phyloP scores from a whole-genome alignment of 2,329 filamentous ascomycete species.

The Fusarium xylarioides region DNA sequence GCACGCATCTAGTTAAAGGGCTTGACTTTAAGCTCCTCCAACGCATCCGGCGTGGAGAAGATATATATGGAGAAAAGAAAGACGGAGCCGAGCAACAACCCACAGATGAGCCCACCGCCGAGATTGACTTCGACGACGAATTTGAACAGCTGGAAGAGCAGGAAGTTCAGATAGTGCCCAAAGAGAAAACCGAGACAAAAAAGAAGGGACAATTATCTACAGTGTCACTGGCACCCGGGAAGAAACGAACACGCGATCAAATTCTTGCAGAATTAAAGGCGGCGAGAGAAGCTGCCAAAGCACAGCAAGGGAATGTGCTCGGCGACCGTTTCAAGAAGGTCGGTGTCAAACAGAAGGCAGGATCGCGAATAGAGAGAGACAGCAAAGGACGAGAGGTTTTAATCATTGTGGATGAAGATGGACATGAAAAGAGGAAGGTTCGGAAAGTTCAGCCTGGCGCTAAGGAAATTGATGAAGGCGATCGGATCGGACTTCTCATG shows the following conservation, averaged over 20 bases:
- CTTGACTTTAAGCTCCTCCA: slow-evolving; percentile 85
- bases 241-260: slow-evolving; percentile 71
- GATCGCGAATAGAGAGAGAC: slow-evolving; percentile 68
- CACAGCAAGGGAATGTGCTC: slow-evolving; percentile 60
- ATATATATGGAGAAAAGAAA: slow-evolving; percentile 62
- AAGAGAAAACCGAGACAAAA: slow-evolving; percentile 57
- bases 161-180: slow-evolving; percentile 63
- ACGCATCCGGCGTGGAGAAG: slow-evolving; percentile 73
- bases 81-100: slow-evolving; percentile 43
- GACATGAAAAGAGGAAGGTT: slow-evolving; percentile 72
- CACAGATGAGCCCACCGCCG: slow-evolving; percentile 39
- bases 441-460: slow-evolving; percentile 59
- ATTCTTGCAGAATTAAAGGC: slow-evolving; percentile 74
- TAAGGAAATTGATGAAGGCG: slow-evolving; percentile 50
- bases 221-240: slow-evolving; percentile 60
- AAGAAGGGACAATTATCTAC: slow-evolving; percentile 71
- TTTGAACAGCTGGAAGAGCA: slow-evolving; percentile 66
- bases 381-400: slow-evolving; percentile 69
- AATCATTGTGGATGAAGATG: slow-evolving; percentile 72
- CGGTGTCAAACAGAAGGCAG: slow-evolving; percentile 61
- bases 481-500: slow-evolving; percentile 56
- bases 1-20: slow-evolving; percentile 90
- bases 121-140: slow-evolving; percentile 68
- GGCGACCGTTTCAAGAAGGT: slow-evolving; percentile 73
- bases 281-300: slow-evolving; percentile 67